Base-by-base conservation (phyloP, 1,284 basidiomycete species). In the Cutaneotrichosporon mucoides region DNA sequence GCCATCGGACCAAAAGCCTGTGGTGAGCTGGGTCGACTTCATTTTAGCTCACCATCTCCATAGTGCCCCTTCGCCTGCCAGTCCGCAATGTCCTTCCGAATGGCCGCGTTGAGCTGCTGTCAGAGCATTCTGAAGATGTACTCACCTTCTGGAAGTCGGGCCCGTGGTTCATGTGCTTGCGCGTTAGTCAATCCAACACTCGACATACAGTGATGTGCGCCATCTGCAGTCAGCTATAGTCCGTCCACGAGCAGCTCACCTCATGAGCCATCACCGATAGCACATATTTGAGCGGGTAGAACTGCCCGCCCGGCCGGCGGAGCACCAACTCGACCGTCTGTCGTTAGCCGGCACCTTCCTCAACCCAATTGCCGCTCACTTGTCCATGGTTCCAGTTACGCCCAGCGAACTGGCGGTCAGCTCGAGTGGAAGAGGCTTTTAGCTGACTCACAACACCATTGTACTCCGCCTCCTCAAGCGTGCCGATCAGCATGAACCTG, bases 311-410 rank as follows among this genome's bases (percentile, higher is more conserved):
- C 0, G 69, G 66, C 0, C 76, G 60, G 5, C 79, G 64, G 13
- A 80, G 62, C 0, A 81, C 79, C 12, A 81, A 69, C 64, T 80
- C 77, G 51, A 81, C 73, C 15, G 58, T 56, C 56, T 63, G 41
- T 5, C 3, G 24, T 57, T 16, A 61, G 59, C 44, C 3, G 13
- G 33, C 10, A 6, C 33, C 9, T 1, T 24, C 47, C 34, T 16
- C 6, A 13, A 6, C 35, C 3, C 12, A 12, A 35, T 16, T 37
- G 13, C n/a, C 36, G 13, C 13, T 49, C 37, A 77, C 72, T 59
- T 79, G 76, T 5, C 79, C 79, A 55, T 76, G 70, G 60, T 79
- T 80, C 76, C 76, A 79, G 61, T 78, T 76, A 13, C 75, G 57
- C 0, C 78, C 78, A 0, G 75, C 76, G 51, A 76, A 78, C 73